Base-by-base conservation (phyloP, 75 land plant species). In the Cunninghamia lanceolata region DNA sequence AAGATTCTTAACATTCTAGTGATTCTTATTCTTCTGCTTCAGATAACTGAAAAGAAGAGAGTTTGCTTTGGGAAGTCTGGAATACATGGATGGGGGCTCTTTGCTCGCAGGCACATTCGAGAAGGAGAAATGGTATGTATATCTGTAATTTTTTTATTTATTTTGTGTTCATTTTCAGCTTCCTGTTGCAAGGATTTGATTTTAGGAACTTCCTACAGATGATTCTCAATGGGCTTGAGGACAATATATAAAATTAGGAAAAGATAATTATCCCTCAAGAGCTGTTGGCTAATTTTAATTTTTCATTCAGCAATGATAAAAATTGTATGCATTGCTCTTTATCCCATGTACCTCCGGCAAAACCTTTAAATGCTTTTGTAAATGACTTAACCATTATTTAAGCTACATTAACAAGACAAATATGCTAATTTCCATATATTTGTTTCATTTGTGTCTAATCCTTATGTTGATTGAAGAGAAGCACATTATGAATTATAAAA, bases 41-140 rank as follows among this genome's bases (percentile, higher is more conserved):
- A 98, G 99, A 89, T 80, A 89, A 96, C 97, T 40, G 99, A 98
- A 87, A 91, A 94, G 13, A 83, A 74, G 59, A 88, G 99, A 80
- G 95, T 98, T 84, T 95, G 99, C 83, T 96, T 96, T 89, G 99
- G 99, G 30, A 93, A 88, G 89, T 98, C 99, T 78, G 94, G 94
- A 52, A 98, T 96, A 84, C 99, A 98, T 91, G 96, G 98, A 83
- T 98, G 99, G 99, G 99, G 99, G 38, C 92, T 98, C 19, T 96
- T 98, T 93, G 98, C 99, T 45, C 95, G 99, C 46, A 88, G 92
- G 50, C 86, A 89, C 59, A 96, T 98, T 85, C 93, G 91, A 90
- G 99, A 98, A 89, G 99, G 99, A 89, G 95, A 98, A 90, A 96
- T 95, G 95, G 99, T 97, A 93, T 83, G 84, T 45, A 14, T 47